These are phyloP conservation scores for Rubroshorea leprosula DNA, from an alignment of 345 rosid species.

Conservation along the genomic window DNA sequence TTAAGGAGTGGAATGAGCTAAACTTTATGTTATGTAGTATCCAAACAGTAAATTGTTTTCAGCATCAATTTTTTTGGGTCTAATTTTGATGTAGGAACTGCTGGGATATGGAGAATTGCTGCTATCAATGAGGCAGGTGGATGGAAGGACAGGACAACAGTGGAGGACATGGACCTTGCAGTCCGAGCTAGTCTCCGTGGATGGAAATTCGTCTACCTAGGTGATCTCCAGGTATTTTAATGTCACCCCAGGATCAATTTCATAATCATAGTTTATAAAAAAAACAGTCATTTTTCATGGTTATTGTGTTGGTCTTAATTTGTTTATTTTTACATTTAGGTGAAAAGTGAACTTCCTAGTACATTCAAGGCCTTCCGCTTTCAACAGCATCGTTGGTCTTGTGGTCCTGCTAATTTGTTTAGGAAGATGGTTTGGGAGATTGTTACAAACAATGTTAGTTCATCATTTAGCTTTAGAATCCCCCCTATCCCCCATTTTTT, in stretches of 20 bases:
- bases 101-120: slow-evolving; percentile 97
- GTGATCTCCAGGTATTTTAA: slow-evolving; percentile 88
- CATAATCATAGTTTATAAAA: no score
- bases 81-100: slow-evolving; percentile 58
- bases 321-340: slow-evolving; percentile 33
- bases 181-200: slow-evolving; percentile 93
- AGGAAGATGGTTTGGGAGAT: slow-evolving; percentile 99
- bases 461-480: no score
- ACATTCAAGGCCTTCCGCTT: slow-evolving; percentile 96
- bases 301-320: no score
- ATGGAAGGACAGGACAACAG: slow-evolving; percentile 98
- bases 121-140: slow-evolving; percentile 99
- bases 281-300: no score
- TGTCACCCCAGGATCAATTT: no score
- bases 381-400: slow-evolving; percentile 99
- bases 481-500: no score
- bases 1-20: no score
- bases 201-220: slow-evolving; percentile 98
- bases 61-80: no score
- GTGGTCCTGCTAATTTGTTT: slow-evolving; percentile 98
- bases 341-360: slow-evolving; percentile 98
- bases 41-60: no score
- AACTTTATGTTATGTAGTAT: no score
- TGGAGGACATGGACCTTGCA: slow-evolving; percentile 99
- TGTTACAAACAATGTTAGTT: slow-evolving; percentile 62